Conservation (phyloP, 805 yeast species). For the Ogataea saltuana region DNA sequence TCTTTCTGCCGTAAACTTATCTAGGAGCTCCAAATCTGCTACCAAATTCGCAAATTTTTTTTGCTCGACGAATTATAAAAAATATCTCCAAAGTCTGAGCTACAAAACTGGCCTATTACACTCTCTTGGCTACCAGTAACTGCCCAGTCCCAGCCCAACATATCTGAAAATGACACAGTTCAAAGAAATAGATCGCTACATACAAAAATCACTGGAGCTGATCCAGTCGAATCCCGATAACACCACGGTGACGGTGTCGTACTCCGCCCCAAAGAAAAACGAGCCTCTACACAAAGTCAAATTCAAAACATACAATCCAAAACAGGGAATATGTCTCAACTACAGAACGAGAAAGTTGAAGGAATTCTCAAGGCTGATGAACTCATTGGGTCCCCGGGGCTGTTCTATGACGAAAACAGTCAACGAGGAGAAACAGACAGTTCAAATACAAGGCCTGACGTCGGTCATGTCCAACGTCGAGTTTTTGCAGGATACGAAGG, state of each 20-base stretch:
- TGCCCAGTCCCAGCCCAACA: background rate
- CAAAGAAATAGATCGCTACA: constrained; percentile 33
- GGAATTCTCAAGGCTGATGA: constrained; percentile 71
- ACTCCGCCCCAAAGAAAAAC: constrained; percentile 30
- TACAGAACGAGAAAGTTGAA: constrained; percentile 62
- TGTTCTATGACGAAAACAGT: constrained; percentile 37
- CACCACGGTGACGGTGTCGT: constrained; percentile 36
- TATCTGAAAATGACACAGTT: constrained; percentile 23
- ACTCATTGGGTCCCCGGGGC: constrained; percentile 70
- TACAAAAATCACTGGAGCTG: constrained; percentile 31
- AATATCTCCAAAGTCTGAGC: too few species aligned
- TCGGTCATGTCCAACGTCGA: constrained; percentile 28
- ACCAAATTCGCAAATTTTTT: background rate
- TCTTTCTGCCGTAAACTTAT: background rate
- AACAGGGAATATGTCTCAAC: constrained; percentile 59
- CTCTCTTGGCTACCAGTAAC: too few species aligned
- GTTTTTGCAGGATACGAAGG: constrained; percentile 16
- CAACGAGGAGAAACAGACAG: constrained; percentile 13
- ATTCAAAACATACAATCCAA: constrained; percentile 68
- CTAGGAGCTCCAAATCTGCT: background rate
- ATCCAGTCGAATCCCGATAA: constrained; percentile 32
- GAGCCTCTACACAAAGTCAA: constrained; percentile 36
- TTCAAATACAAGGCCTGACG: constrained; percentile 31
- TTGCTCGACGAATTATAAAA: constrained; percentile 3
- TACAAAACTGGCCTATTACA: too few species aligned